Base-by-base conservation (phyloP, 1,139 yeast genomes). In the Kurtzmaniella natalensis region DNA sequence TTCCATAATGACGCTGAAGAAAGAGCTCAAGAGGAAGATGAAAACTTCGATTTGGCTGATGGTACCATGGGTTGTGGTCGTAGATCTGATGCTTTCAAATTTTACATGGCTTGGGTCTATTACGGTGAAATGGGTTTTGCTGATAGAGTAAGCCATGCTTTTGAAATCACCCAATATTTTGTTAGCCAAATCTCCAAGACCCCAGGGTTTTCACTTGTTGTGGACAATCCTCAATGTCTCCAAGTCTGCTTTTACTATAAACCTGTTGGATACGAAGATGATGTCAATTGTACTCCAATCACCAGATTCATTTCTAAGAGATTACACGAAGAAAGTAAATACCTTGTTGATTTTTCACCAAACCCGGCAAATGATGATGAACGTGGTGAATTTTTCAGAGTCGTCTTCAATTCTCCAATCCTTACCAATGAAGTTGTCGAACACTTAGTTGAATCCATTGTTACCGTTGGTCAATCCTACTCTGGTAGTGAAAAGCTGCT, bases 41-140 rank as follows among this genome's bases (percentile, higher is more conserved):
- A 59, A 9, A 78, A 78, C 53, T 83, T 66, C 50, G 95, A 86
- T 47, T 69, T 86, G 40, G 95, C 94, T 1, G 94, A 85, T 51
- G 94, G 94, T 7, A 86, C 95, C 5, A 81, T 86, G 94, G 95
- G 94, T 6, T 86, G 95, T 54, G 95, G 95, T 5, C 74, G 95
- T 46, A 70, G 95, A 36, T 79, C 94, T 0, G 95, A 86, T 55
- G 76, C 94, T 1, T 64, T 86, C 53, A 86, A 86, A 57, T 69
- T 86, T 48, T 85, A 82, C 54, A 57, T 86, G 54, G 78, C 84
- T 0, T 86, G 95, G 95, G 63, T 81, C 38, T 86, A 82, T 64
- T 86, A 78, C 47, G 95, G 95, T 1, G 59, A 71, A 8, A 41
- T 47, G 31, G 80, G 76, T 55, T 87, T 53, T 63, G 74, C 60